Evolutionary conservation across 1,284 basidiomycete genomes (phyloP), one percentile per base, ranked within the genome.

Genomic region (Microbotryum silenes-acaulis): DNA sequence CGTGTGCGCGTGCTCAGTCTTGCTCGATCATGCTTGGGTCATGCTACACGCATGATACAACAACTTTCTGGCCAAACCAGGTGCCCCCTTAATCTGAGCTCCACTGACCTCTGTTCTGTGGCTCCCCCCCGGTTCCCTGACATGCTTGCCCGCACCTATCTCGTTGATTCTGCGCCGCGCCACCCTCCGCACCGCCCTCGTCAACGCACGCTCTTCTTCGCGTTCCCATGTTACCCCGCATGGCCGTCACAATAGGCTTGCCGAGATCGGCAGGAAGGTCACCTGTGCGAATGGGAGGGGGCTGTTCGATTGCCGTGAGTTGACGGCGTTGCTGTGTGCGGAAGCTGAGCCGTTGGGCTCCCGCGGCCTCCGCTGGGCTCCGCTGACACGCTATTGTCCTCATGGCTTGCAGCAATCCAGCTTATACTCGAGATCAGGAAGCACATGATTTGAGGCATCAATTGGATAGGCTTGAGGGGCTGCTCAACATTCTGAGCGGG

Each of bases 231-330:
- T 12, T 2, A 12, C 10, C n/a, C 1, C 8, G 37, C 25, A 18
- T 16, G n/a, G 10, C 21, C 5, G 21, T 20, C 6, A 23, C 10
- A 10, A 6, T 18, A 60, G 9, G 64, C 64, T 4, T 68, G 66
- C 49, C 54, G 61, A 16, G 66, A 68, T 47, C 51, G 66, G 1
- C 58, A 64, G 42, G 64, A 68, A 37, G 64, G 61, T 6, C 64
- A 68, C 42, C 55, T 66, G 16, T 68, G 66, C 64, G 63, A 65
- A 16, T 68, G 66, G 66, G 66, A 63, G 31, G 62, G 56, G 10
- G 66, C 66, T 1, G 62, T 68, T 20, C 59, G 66, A 1, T 29
- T 68, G 12, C 66, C 66, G 23, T 62, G 62, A 42, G 37, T 42
- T 16, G 16, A 42, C 16, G 37, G 9, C 37, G 2, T 25, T 25